Percentiles rank a stretch among this genome's conserved stretches.
Evolutionary conservation across 1,284 basidiomycete genomes (phyloP).

Genomic region (Schizophyllum amplum): DNA sequence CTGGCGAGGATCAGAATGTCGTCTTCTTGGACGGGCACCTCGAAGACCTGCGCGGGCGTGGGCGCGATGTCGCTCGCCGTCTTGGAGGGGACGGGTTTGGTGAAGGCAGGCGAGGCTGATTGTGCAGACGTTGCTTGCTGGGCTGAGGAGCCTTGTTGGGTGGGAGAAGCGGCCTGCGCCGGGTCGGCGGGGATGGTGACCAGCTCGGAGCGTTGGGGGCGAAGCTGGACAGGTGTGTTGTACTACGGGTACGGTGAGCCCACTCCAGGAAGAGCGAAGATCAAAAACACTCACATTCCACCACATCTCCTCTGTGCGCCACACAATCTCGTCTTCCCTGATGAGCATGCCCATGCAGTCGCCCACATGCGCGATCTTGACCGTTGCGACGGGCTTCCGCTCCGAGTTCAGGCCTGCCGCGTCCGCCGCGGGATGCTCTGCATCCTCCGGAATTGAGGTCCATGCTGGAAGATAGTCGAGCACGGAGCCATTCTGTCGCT

Average conservation of each 20-base stretch:
- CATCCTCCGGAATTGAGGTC: not conserved
- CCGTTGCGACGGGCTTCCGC: constrained; percentile 50
- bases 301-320: constrained; percentile 93
- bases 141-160: not conserved
- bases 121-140: not conserved
- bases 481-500: not conserved
- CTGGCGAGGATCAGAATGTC: constrained; percentile 88
- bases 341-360: constrained; percentile 89
- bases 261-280: constrained; percentile 2
- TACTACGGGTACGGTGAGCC: constrained; percentile 3
- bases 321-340: constrained; percentile 70
- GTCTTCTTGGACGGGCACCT: constrained; percentile 73
- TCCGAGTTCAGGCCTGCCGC: constrained; percentile 9
- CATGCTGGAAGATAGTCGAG: not conserved
- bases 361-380: constrained; percentile 87
- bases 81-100: not conserved
- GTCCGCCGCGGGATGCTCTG: no score
- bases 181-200: constrained; percentile 1
- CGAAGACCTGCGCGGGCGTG: constrained; percentile 64
- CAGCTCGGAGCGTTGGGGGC: constrained; percentile 66
- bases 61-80: not conserved
- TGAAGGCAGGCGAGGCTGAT: not conserved
- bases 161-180: not conserved
- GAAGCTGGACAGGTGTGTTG: constrained; percentile 49
- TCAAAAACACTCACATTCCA: constrained; percentile 46